Evolutionary conservation across 2,329 filamentous ascomycete genomes (phyloP), one percentile per base, ranked within the genome.

Genomic region (Neofusicoccum cordaticola): DNA sequence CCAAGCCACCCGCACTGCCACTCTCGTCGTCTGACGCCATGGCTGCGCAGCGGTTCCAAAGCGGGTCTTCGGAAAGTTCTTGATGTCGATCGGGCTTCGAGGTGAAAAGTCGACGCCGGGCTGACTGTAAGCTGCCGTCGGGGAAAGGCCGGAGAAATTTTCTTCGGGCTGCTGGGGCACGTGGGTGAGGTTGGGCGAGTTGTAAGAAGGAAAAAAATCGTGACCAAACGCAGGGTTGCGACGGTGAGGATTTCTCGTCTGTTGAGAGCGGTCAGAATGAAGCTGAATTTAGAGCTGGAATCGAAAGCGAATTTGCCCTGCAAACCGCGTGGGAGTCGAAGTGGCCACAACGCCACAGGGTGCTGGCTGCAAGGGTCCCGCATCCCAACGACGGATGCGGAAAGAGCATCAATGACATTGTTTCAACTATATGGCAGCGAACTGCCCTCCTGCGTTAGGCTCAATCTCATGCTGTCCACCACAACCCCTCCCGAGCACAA

Each of bases 1-100:
- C 78, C 61, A 81, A 70, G 42, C 75, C 77, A 44, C 22, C 52
- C 37, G 9, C 37, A 15, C 37, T 39, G 37, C 72, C 75, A 7
- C 27, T 31, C 51, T 76, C 74, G 19, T 75, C 71, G 9, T 62
- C 60, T 4, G 60, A 62, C 13, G 60, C 19, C 60, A 62, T 62
- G 5, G 4, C 42, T 31, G 4, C 27, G 27, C 27, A 31, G 27
- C 6, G 27, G 4, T 31, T 7, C 27, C 27, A 31, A 31, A 31
- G 27, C 27, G 27, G 27, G 27, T 7, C 27, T 7, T 7, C 27
- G 27, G 13, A 47, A 47, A 27, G 9, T 31, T 15, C 27, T 19
- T 7, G 34, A 2, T 15, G 8, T 17, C 44, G 27, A 13, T 19
- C 4, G 13, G 6, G 27, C 27, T 31, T 31, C 27, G 27, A 31